Evolutionary conservation across 306 rosid genomes (phyloP).

Genomic region (Vicia faba): DNA sequence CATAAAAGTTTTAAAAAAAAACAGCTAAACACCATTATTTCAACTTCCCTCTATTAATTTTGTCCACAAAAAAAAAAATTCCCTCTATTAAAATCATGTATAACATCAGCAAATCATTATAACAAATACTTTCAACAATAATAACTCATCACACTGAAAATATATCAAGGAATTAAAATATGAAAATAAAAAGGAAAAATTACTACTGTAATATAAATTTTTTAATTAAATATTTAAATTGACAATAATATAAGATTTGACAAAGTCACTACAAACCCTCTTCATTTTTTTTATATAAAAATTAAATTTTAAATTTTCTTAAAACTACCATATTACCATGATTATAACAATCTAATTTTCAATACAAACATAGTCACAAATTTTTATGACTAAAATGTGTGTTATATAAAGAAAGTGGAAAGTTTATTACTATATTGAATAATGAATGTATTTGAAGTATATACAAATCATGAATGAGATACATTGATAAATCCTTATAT

Average conservation of each 20-base stretch:
- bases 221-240: background rate
- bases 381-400: no score
- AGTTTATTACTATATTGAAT: no score
- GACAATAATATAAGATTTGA: background rate
- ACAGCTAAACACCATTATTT: no score
- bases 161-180: background rate
- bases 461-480: no score
- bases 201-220: background rate
- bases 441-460: no score
- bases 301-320: background rate
- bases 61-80: no score
- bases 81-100: no score
- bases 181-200: background rate
- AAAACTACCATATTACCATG: background rate
- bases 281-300: background rate
- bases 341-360: background rate
- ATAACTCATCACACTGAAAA: constrained; percentile 4
- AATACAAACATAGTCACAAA: background rate
- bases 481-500: no score
- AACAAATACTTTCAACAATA: background rate
- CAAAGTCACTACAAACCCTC: background rate
- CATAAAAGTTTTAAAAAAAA: no score
- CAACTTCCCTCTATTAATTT: no score
- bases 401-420: no score
- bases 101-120: background rate